Evolutionary conservation across 1,284 basidiomycete genomes (phyloP).

Genomic region (Fomitopsis palustris): DNA sequence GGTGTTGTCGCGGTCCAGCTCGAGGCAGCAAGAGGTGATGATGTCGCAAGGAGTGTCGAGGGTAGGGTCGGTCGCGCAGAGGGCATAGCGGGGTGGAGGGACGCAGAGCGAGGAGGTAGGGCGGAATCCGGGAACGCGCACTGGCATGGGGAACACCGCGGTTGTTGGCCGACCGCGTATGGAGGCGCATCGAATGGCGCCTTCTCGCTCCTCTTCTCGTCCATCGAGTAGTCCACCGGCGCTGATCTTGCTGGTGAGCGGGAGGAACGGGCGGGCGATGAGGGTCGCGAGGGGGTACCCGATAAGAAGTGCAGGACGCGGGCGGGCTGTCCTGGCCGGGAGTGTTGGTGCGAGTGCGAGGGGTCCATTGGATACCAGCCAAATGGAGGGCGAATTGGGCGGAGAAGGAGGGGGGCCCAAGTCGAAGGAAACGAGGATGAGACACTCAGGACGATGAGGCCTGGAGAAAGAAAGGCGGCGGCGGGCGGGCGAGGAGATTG

Average conservation of each 20-base stretch:
- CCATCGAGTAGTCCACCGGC: slow-evolving; percentile 5
- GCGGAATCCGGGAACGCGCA: slow-evolving; percentile 9
- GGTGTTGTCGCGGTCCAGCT: slow-evolving; percentile 28
- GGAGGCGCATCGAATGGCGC: slow-evolving; percentile 7
- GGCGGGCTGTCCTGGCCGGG: slow-evolving; percentile 23
- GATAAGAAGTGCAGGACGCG: slow-evolving; percentile 9
- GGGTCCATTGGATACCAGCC: slow-evolving; percentile 33
- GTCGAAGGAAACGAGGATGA: slow-evolving; percentile 1
- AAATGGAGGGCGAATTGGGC: slow-evolving; percentile 10
- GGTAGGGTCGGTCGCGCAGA: slow-evolving; percentile 16
- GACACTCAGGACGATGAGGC: slow-evolving; percentile 1
- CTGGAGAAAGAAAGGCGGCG: slow-evolving; percentile 2
- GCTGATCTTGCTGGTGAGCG: slow-evolving; percentile 12
- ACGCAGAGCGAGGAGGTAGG: slow-evolving; percentile 19
- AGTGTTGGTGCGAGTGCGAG: slow-evolving; percentile 14
- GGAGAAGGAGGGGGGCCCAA: not conserved
- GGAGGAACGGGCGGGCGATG: slow-evolving; percentile 16
- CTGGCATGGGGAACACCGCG: slow-evolving; percentile 1
- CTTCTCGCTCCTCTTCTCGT: slow-evolving; percentile 20
- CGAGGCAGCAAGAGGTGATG: slow-evolving; percentile 24
- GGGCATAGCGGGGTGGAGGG: slow-evolving; percentile 12
- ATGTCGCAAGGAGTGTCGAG: slow-evolving; percentile 14
- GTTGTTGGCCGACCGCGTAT: not conserved
- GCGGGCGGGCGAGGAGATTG: slow-evolving; percentile 1
- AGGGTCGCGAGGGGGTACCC: not conserved